Percentiles rank a stretch among this genome's conserved stretches.
These are phyloP conservation scores for Iris pallida DNA, from an alignment of 116 monocot genomes.

Conservation along the genomic window DNA sequence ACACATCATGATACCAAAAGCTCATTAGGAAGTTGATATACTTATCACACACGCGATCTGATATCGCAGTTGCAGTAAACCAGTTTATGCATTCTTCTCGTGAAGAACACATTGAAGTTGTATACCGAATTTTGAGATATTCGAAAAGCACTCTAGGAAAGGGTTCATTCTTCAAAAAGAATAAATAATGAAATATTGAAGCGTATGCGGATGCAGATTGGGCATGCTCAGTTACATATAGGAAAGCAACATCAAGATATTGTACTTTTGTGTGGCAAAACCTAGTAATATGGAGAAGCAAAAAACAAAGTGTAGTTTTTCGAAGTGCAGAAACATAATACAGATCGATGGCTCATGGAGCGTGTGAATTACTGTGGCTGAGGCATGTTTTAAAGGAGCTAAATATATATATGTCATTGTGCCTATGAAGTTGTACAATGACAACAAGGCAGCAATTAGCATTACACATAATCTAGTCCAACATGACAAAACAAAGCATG, in stretches of 20 bases:
- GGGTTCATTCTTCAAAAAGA: not conserved
- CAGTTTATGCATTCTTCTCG: no score
- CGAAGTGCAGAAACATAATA: not conserved
- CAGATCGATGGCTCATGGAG: not conserved
- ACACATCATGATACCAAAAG: no score
- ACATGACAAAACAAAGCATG: not conserved
- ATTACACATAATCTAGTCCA: not conserved
- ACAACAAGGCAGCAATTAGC: not conserved
- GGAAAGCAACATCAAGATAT: not conserved
- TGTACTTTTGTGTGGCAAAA: not conserved
- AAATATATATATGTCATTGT: not conserved
- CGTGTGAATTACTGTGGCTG: not conserved
- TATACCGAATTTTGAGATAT: not conserved
- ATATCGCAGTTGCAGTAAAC: no score
- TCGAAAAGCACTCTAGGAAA: not conserved
- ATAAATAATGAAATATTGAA: not conserved
- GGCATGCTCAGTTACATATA: not conserved
- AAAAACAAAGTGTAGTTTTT: not conserved
- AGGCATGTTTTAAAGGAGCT: no score
- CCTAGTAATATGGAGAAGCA: not conserved
- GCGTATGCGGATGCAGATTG: not conserved
- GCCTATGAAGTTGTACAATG: not conserved
- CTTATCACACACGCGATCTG: no score
- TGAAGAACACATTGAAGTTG: not conserved
- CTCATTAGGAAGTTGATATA: no score